Base-by-base conservation (phyloP, 306 rosid species). In the Acacia confusa region DNA sequence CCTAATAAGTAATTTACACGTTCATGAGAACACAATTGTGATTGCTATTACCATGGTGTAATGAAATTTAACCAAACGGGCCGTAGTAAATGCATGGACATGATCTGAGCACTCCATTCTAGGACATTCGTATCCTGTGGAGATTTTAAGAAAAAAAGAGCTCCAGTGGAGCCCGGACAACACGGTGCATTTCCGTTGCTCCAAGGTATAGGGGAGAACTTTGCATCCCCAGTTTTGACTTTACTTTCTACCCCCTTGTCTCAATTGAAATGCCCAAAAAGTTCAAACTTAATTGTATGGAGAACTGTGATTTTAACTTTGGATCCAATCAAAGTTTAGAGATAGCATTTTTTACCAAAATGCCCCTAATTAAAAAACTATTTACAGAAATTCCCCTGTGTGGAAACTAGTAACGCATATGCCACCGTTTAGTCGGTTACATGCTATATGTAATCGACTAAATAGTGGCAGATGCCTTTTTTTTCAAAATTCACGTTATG, bases 111-210 rank as follows among this genome's bases (percentile, higher is more conserved):
- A 13, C 16, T 57, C 25, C 57, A 24, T 9, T 38, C 78, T 52
- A 55, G 17, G 27, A 20, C 66, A 53, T 30, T 67, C 41, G 79
- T 13, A 76, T 76, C 82, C 77, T 79, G 79, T 80, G 82, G 24
- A 76, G 76, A 65, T 40, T 60, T 19, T 34, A n/a, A 20, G 22
- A 63, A 16, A 64, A 38, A 70, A 14, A 52, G 16, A 13, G 10
- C 64, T 12, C 65, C 2, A 2, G 22, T 20, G 58, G 66, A 52
- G 7, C 48, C 76, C 60, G 16, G 6, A 70, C 2, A 1, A 3
- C 9, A 2, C 0, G 20, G 55, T 12, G 43, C 14, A 13, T 70
- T 22, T 43, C 55, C 19, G 0, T n/a, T 70, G 36, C 74, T 43
- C 12, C 74, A 7, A 13, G 36, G 36, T 43, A n/a, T 24, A 24